Evolutionary conservation across 352 stramenopile species (phyloP), one percentile per base, ranked within the genome.

Genomic region (Phytophthora kernoviae): DNA sequence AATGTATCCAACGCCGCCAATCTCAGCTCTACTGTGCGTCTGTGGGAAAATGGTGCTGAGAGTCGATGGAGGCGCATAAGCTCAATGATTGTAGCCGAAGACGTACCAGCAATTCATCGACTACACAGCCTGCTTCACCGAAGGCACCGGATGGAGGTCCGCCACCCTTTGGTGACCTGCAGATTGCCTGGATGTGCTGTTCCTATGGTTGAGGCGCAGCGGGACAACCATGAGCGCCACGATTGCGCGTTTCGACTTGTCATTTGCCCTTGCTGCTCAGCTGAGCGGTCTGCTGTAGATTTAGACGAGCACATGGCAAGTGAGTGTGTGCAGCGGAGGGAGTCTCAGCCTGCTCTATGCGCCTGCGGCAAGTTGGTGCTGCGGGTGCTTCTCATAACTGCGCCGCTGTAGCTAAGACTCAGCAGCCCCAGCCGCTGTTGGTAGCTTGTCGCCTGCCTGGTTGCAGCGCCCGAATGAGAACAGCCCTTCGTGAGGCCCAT

Each of bases 41-140:
- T 88, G 81, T 26, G 81, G 76, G 12, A 87, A 86, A 52, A 88
- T 88, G 78, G 70, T 90, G 43, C 64, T 81, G 33, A 77, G 67
- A 75, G 27, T 79, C 75, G 26, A 68, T 87, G 34, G 77, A 73
- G 30, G 58, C 75, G 1, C 76, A 88, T 44, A 70, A 79, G 60
- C 68, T 81, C 36, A 74, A 70, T 17, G 75, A 87, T 18, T 87
- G 78, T 61, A 51, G 75, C 67, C 67, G 76, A 73, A 43, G 30
- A 33, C 24, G 43, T 24, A 41, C 30, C 17, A 15, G 12, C 0
- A 55, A 6, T 39, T 33, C n/a, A 10, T 21, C 48, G 5, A 17
- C 15, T 5, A 15, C 39, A 36, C 21, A 26, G 1, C 3, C 53
- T 9, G 6, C 26, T 17, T 32, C 10, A 14, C 37, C 15, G 9